Conservation (phyloP, 2,329 filamentous ascomycete genomes). For the Colletotrichum shisoi region DNA sequence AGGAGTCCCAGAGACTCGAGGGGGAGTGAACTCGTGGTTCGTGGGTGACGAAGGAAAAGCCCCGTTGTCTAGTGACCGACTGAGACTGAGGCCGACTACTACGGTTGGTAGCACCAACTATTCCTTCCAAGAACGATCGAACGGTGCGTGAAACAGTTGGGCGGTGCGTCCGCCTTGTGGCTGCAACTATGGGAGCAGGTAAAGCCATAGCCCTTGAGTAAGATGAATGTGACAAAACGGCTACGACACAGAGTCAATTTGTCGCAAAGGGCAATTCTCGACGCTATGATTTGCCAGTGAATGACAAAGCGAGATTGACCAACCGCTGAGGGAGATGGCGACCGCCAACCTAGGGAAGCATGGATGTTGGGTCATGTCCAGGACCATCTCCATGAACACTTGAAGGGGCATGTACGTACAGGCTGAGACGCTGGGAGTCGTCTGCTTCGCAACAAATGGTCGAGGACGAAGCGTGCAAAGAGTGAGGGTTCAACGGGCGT, state of each 20-base stretch:
- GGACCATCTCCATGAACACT: neutral
- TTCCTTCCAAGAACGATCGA: conserved; percentile 7
- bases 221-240: conserved; percentile 3
- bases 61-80: no score
- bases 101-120: neutral
- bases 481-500: conserved; percentile 16
- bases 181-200: conserved; percentile 3
- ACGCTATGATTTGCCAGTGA: conserved; percentile 5
- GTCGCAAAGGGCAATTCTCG: neutral
- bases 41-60: conserved; percentile 13
- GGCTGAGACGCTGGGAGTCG: neutral
- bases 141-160: neutral
- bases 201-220: neutral
- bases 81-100: no score
- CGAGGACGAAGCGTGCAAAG: neutral
- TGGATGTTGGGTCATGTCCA: conserved; percentile 1
- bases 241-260: neutral
- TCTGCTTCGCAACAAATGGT: neutral
- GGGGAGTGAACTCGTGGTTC: conserved; percentile 28
- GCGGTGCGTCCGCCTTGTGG: neutral
- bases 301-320: conserved; percentile 15
- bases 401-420: neutral
- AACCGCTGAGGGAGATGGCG: conserved; percentile 5
- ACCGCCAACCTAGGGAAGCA: neutral
- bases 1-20: neutral